phyloP scores from a whole-genome alignment of 2,329 filamentous ascomycete species.

The Clathrospora elynae region DNA sequence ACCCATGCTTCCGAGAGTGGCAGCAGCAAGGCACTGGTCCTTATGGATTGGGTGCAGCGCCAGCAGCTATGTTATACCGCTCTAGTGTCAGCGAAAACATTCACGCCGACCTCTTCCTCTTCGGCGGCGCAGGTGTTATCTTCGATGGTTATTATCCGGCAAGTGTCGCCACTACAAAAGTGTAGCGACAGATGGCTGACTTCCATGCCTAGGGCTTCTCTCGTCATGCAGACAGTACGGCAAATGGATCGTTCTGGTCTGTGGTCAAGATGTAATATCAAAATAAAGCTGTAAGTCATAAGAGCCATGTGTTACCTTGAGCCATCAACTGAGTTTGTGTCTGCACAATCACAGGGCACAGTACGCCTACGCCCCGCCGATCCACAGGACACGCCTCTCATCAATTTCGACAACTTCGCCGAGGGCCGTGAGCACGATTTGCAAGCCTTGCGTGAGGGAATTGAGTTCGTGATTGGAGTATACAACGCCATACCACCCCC shows the following conservation, averaged over 20 bases:
- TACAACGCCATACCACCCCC: no score
- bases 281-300: neutral
- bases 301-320: no score
- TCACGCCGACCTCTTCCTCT: slow-evolving; percentile 28
- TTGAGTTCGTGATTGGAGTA: slow-evolving; percentile 40
- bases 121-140: slow-evolving; percentile 12
- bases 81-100: slow-evolving; percentile 19
- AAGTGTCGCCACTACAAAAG: no score
- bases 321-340: no score
- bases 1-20: slow-evolving; percentile 1
- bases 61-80: neutral
- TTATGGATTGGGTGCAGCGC: neutral
- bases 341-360: no score
- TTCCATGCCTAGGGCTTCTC: slow-evolving; percentile 35
- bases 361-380: slow-evolving; percentile 64
- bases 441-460: slow-evolving; percentile 60
- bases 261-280: slow-evolving; percentile 17
- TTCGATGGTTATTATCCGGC: slow-evolving; percentile 3
- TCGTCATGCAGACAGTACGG: slow-evolving; percentile 33
- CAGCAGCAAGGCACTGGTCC: neutral
- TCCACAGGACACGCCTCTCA: slow-evolving; percentile 65
- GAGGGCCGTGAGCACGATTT: slow-evolving; percentile 54
- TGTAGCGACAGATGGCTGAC: no score
- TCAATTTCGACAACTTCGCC: slow-evolving; percentile 50
- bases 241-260: no score